Conservation (phyloP, 345 rosid species). For the Euphorbia peplus region DNA sequence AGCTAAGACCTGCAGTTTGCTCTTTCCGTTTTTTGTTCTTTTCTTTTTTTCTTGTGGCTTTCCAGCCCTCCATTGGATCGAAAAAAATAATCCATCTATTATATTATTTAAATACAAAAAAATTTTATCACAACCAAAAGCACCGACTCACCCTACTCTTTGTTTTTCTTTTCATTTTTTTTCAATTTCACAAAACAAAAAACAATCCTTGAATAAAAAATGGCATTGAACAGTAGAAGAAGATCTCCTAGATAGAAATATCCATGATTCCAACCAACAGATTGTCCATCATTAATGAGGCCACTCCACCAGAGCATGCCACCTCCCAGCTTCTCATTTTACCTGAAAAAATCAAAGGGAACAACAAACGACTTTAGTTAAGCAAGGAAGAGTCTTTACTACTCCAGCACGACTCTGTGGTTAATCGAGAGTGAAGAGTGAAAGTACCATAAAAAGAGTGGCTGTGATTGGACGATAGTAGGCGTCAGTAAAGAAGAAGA, state of each 20-base stretch:
- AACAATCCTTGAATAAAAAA: constrained; percentile 5
- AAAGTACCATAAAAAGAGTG: constrained; percentile 25
- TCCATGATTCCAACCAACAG: constrained; percentile 41
- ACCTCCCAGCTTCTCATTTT: constrained; percentile 15
- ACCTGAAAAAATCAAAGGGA: too few relatives aligned
- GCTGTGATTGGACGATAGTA: neutral
- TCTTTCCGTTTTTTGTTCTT: too few relatives aligned
- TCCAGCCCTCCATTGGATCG: too few relatives aligned
- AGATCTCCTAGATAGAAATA: constrained; percentile 33
- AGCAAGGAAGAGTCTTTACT: too few relatives aligned
- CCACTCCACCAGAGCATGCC: constrained; percentile 32
- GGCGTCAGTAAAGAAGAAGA: constrained; percentile 37
- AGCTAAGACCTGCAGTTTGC: too few relatives aligned
- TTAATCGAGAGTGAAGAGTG: neutral
- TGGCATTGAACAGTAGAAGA: neutral
- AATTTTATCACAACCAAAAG: neutral
- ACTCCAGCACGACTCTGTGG: too few relatives aligned
- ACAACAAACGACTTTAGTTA: too few relatives aligned
- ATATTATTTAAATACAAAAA: neutral
- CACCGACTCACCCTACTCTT: neutral
- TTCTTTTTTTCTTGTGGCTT: too few relatives aligned
- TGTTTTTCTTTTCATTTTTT: too few relatives aligned
- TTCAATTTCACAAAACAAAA: neutral
- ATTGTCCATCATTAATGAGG: constrained; percentile 52
- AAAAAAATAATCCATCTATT: neutral